These are phyloP conservation scores for Ganoderma lingzhi DNA, from an alignment of 1,284 basidiomycete genomes.

Conservation along the genomic window DNA sequence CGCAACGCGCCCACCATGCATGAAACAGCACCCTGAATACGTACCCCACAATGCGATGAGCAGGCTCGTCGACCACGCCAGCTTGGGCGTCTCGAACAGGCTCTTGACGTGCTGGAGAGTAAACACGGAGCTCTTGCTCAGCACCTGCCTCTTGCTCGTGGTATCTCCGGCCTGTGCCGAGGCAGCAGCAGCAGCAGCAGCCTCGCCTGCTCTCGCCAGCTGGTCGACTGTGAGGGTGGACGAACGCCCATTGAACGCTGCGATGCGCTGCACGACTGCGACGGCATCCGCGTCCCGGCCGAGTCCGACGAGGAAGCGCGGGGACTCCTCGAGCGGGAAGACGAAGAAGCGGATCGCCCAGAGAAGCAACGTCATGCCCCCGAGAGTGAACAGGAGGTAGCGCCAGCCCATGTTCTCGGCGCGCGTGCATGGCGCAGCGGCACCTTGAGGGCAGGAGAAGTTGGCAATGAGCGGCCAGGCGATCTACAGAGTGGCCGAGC, in stretches of 20 bases:
- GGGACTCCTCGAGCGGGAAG: constrained; percentile 69
- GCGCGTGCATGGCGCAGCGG: constrained; percentile 44
- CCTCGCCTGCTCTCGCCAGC: constrained; percentile 43
- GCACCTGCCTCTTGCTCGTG: constrained; percentile 33
- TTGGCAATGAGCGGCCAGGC: constrained; percentile 61
- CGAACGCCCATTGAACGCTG: constrained; percentile 61
- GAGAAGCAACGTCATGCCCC: constrained; percentile 59
- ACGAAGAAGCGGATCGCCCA: constrained; percentile 67
- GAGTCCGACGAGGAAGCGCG: constrained; percentile 67
- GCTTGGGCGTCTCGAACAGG: constrained; percentile 61
- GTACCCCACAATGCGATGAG: constrained; percentile 64
- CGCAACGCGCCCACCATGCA: constrained; percentile 4
- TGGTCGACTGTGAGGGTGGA: constrained; percentile 51
- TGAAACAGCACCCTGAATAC: constrained; percentile 12
- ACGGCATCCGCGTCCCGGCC: constrained; percentile 72
- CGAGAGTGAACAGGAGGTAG: constrained; percentile 56
- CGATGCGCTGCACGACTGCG: constrained; percentile 64
- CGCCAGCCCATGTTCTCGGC: constrained; percentile 68
- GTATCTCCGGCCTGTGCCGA: constrained; percentile 22
- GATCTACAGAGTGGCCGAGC: constrained; percentile 36
- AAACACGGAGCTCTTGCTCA: constrained; percentile 50
- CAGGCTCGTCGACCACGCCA: constrained; percentile 65
- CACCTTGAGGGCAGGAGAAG: constrained; percentile 50
- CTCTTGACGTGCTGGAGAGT: constrained; percentile 54
- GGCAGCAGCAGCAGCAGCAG: constrained; percentile 17